Percentiles rank a stretch among this genome's conserved stretches.
These are phyloP conservation scores for Podospora anserina DNA, from an alignment of 495 filamentous ascomycete species.

Conservation along the genomic window DNA sequence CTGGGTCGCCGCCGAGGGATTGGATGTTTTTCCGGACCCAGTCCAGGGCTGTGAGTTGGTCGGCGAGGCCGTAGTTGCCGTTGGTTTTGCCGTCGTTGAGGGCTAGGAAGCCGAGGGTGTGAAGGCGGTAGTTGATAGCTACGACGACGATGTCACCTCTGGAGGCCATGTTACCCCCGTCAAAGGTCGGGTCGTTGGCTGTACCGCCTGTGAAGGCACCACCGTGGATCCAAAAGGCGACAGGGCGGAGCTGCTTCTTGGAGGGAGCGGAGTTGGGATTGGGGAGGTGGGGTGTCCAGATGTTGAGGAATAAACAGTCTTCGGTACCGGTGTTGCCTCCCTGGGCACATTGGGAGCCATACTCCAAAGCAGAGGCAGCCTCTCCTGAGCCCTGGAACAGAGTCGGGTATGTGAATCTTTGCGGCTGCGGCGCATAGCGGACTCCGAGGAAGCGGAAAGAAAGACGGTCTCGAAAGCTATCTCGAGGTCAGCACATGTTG, in stretches of 20 bases:
- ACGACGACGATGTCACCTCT: slow-evolving; percentile 59
- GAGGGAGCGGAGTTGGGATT: slow-evolving; percentile 23
- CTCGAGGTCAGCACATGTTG: background rate
- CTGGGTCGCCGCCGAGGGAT: slow-evolving; percentile 59
- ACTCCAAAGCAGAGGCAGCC: slow-evolving; percentile 37
- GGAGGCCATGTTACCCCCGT: slow-evolving; percentile 46
- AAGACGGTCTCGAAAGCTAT: slow-evolving; percentile 48
- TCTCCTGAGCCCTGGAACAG: slow-evolving; percentile 34
- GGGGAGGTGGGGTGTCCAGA: slow-evolving; percentile 53
- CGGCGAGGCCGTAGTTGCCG: slow-evolving; percentile 54
- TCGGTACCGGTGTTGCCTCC: slow-evolving; percentile 35
- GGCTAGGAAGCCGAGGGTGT: slow-evolving; percentile 58
- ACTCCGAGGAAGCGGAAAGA: slow-evolving; percentile 51
- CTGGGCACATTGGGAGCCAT: slow-evolving; percentile 44
- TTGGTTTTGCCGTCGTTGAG: slow-evolving; percentile 46
- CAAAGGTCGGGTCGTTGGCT: slow-evolving; percentile 43
- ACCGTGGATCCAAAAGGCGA: slow-evolving; percentile 52
- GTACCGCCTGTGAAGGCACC: slow-evolving; percentile 42
- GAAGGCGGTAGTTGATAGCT: slow-evolving; percentile 63
- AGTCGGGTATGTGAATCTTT: slow-evolving; percentile 41
- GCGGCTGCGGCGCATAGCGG: slow-evolving; percentile 40
- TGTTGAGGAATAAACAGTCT: slow-evolving; percentile 55
- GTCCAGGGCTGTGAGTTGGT: slow-evolving; percentile 58
- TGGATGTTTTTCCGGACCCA: slow-evolving; percentile 62
- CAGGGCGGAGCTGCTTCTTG: slow-evolving; percentile 42